Percentiles rank a stretch among this genome's conserved stretches.
These are phyloP conservation scores for Epichloe bromicola DNA, from an alignment of 2,329 filamentous ascomycete species.

Conservation along the genomic window DNA sequence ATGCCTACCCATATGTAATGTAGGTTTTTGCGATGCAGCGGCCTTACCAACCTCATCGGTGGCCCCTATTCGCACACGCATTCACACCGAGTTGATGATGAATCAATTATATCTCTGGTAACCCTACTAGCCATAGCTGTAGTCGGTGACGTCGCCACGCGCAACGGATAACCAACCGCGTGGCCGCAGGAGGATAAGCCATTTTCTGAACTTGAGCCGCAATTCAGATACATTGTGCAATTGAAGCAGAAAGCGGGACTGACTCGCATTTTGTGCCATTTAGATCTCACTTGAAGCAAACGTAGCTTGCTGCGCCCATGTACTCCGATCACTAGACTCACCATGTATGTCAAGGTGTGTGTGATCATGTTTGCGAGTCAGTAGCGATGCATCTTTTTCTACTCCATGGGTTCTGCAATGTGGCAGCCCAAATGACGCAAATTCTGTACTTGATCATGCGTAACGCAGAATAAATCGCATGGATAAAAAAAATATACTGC, in stretches of 20 bases:
- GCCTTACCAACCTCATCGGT: background rate
- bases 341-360: too few relatives aligned
- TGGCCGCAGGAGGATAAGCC: conserved; percentile 16
- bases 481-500: too few relatives aligned
- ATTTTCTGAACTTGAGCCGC: conserved; percentile 6
- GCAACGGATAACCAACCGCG: conserved; percentile 14
- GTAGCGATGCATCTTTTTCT: too few relatives aligned
- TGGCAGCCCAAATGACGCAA: too few relatives aligned
- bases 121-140: conserved; percentile 22
- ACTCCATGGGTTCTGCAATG: too few relatives aligned
- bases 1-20: background rate
- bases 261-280: background rate
- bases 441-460: too few relatives aligned
- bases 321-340: too few relatives aligned
- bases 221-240: background rate
- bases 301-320: background rate
- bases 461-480: too few relatives aligned
- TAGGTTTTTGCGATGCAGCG: background rate
- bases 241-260: background rate
- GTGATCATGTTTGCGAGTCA: too few relatives aligned
- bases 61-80: background rate
- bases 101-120: conserved; percentile 29
- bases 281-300: background rate
- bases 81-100: conserved; percentile 17
- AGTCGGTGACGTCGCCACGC: conserved; percentile 14